phyloP scores from a whole-genome alignment of 345 rosid genomes.

The Barbarea vulgaris region DNA sequence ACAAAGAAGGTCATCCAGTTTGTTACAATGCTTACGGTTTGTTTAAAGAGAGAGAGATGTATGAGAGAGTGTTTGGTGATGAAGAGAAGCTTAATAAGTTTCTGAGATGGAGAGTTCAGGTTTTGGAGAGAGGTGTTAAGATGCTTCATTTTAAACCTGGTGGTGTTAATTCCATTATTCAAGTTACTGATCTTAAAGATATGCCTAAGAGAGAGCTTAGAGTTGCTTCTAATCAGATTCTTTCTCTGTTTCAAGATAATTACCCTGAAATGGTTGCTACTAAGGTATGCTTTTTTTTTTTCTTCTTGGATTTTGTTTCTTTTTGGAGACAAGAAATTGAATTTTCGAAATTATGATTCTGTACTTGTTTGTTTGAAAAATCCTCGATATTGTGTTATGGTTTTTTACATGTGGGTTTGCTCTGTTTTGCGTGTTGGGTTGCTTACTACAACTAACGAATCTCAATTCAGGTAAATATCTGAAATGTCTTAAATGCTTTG shows the following conservation, averaged over 20 bases:
- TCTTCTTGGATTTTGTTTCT: background rate
- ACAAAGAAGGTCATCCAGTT: constrained; percentile 85
- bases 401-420: constrained; percentile 34
- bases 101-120: constrained; percentile 92
- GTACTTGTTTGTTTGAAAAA: constrained; percentile 32
- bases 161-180: constrained; percentile 87
- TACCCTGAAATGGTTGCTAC: constrained; percentile 99
- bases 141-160: constrained; percentile 89
- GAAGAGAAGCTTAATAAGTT: constrained; percentile 84
- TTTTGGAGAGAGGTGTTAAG: constrained; percentile 81
- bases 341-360: constrained; percentile 19
- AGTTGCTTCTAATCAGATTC: constrained; percentile 84
- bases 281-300: constrained; percentile 56
- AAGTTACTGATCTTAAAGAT: constrained; percentile 92
- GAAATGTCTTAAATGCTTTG: constrained; percentile 24
- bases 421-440: constrained; percentile 39
- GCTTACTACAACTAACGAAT: constrained; percentile 24
- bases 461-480: constrained; percentile 1
- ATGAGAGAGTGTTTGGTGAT: constrained; percentile 84
- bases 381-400: constrained; percentile 22
- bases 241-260: constrained; percentile 93
- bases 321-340: constrained; percentile 17
- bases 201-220: constrained; percentile 97
- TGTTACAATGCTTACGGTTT: constrained; percentile 95
- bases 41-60: constrained; percentile 77